A percentile compares a stretch with the other conserved stretches of the same genome.
Conservation (phyloP, 2,329 filamentous ascomycete species). For the Ascochyta koolunga region DNA sequence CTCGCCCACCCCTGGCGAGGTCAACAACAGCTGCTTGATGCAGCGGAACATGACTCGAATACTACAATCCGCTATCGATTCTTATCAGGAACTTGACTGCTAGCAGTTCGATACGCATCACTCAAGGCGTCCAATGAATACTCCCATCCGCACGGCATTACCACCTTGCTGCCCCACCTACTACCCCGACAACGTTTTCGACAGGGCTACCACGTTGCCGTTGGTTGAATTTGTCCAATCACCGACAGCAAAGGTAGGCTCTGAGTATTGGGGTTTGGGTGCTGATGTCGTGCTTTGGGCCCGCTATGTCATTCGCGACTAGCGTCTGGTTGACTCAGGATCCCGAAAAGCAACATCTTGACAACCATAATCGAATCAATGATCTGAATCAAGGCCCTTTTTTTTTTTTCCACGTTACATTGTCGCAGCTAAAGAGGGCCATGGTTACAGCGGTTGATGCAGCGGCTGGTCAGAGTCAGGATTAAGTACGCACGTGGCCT, state of each 20-base stretch:
- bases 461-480: background rate
- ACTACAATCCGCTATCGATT: background rate
- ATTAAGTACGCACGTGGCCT: background rate
- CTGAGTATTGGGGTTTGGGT: background rate
- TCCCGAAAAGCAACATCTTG: background rate
- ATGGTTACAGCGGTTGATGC: no score
- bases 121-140: no score
- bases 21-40: background rate
- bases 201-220: no score
- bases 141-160: background rate
- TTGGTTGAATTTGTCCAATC: no score
- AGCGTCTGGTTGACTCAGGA: background rate
- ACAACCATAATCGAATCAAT: background rate
- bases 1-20: background rate
- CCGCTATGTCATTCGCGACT: constrained; percentile 2
- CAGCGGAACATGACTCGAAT: background rate
- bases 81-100: no score
- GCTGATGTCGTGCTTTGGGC: background rate
- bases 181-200: background rate
- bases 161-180: background rate
- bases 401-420: no score
- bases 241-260: background rate
- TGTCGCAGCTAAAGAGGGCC: no score
- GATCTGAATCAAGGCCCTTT: no score
- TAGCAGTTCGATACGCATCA: no score